Evolutionary conservation across 306 rosid genomes (phyloP).

Genomic region (Bauhinia variegata): DNA sequence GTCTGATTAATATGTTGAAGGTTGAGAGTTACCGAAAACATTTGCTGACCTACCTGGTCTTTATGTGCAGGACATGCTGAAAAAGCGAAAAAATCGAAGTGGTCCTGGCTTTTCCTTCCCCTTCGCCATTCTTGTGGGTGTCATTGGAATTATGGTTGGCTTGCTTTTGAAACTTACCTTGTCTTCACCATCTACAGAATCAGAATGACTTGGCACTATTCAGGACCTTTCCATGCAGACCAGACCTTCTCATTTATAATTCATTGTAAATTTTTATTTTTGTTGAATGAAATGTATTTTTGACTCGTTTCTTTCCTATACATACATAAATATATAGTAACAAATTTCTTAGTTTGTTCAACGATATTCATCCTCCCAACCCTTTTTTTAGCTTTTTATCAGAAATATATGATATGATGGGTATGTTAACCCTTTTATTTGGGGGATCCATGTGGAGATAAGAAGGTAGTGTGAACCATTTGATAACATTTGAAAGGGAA

Average conservation of each 20-base stretch:
- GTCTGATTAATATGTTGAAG: conserved; percentile 6
- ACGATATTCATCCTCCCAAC: too few relatives aligned
- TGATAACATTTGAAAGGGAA: too few relatives aligned
- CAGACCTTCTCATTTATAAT: conserved; percentile 25
- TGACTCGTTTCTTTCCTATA: conserved; percentile 1
- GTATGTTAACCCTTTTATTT: too few relatives aligned
- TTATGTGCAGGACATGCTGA: conserved; percentile 66
- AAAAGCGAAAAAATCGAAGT: conserved; percentile 56
- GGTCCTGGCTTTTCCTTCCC: conserved; percentile 75
- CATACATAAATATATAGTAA: neutral
- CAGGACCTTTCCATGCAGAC: conserved; percentile 35
- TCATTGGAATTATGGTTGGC: conserved; percentile 82
- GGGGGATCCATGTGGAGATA: too few relatives aligned
- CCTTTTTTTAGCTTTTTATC: too few relatives aligned
- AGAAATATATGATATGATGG: too few relatives aligned
- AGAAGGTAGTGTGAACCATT: too few relatives aligned
- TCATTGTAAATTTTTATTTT: conserved; percentile 41
- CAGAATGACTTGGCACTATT: conserved; percentile 43
- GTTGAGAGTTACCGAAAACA: conserved; percentile 16
- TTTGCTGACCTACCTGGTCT: neutral
- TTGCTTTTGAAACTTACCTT: conserved; percentile 72
- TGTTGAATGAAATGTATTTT: conserved; percentile 35
- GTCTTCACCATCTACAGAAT: conserved; percentile 67
- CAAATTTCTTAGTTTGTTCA: conserved; percentile 5
- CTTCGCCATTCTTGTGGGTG: conserved; percentile 72